Percentiles rank a stretch among this genome's conserved stretches.
Conservation (phyloP, 192 early-diverging fungal genomes). For the Irineochytrium annulatum region DNA sequence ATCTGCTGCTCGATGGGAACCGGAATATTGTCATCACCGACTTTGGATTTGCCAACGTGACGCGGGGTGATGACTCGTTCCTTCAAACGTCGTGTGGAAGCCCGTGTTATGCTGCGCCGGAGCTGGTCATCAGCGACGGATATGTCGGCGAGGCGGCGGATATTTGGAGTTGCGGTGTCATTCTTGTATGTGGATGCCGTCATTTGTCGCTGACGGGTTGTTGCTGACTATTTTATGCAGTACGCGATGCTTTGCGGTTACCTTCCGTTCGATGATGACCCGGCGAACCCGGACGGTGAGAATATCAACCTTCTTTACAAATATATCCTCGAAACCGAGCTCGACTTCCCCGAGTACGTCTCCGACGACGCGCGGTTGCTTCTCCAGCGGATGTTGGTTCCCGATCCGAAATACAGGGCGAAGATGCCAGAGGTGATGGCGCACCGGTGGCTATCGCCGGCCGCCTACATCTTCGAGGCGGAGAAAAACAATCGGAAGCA, state of each 20-base stretch:
- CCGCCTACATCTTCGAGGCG: conserved; percentile 27
- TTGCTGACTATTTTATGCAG: not conserved
- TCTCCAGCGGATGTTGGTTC: conserved; percentile 48
- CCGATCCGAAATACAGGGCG: conserved; percentile 47
- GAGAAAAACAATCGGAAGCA: too few species aligned
- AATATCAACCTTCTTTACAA: conserved; percentile 60
- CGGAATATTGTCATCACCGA: conserved; percentile 26
- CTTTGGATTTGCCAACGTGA: conserved; percentile 34
- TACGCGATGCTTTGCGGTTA: conserved; percentile 65
- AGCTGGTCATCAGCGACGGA: conserved; percentile 21
- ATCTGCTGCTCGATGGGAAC: conserved; percentile 21
- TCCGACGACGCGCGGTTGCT: conserved; percentile 39
- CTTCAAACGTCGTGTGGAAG: conserved; percentile 36
- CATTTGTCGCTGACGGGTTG: not conserved
- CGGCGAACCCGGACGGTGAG: conserved; percentile 53
- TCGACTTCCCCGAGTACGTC: conserved; percentile 53
- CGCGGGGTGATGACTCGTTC: conserved; percentile 25
- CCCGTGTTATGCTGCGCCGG: conserved; percentile 42
- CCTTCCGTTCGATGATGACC: conserved; percentile 61
- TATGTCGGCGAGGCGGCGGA: conserved; percentile 28
- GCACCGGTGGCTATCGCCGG: conserved; percentile 40
- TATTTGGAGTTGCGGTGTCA: conserved; percentile 34
- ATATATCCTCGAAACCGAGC: conserved; percentile 53
- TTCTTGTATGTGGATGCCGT: conserved; percentile 6
- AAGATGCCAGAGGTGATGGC: conserved; percentile 49